These are phyloP conservation scores for Candida nanaspora DNA, from an alignment of 805 yeast genomes.

Conservation along the genomic window DNA sequence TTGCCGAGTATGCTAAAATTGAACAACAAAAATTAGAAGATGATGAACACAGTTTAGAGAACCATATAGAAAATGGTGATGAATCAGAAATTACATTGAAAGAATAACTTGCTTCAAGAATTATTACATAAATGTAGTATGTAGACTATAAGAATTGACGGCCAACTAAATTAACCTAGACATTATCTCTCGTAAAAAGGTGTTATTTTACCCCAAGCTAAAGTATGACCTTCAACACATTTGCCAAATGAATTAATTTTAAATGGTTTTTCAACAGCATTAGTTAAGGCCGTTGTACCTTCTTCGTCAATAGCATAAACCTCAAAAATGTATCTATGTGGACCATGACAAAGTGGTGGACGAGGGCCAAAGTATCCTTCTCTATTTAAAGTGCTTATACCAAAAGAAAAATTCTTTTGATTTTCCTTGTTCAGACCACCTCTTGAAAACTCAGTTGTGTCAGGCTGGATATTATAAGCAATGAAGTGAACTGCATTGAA, in stretches of 20 bases:
- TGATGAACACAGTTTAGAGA: neutral
- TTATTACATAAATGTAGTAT: too few relatives aligned
- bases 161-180: too few relatives aligned
- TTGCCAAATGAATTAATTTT: neutral
- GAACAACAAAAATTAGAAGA: neutral
- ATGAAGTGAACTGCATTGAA: conserved; percentile 1
- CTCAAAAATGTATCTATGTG: conserved; percentile 6
- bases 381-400: neutral
- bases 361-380: conserved; percentile 7
- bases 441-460: neutral
- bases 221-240: conserved; percentile 1
- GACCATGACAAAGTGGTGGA: conserved; percentile 5
- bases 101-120: too few relatives aligned
- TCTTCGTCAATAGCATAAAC: conserved; percentile 4
- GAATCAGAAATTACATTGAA: neutral
- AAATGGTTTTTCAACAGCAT: neutral
- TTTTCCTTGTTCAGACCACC: neutral
- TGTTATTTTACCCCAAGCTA: conserved; percentile 3
- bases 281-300: conserved; percentile 1
- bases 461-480: conserved; percentile 2
- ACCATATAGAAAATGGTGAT: too few relatives aligned
- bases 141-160: too few relatives aligned
- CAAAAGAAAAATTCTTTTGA: conserved; percentile 1
- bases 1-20: neutral
- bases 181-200: conserved; percentile 4